Evolutionary conservation across 495 filamentous ascomycete genomes (phyloP), one percentile per base, ranked within the genome.

Genomic region (Melanomma pulvis-pyrius): DNA sequence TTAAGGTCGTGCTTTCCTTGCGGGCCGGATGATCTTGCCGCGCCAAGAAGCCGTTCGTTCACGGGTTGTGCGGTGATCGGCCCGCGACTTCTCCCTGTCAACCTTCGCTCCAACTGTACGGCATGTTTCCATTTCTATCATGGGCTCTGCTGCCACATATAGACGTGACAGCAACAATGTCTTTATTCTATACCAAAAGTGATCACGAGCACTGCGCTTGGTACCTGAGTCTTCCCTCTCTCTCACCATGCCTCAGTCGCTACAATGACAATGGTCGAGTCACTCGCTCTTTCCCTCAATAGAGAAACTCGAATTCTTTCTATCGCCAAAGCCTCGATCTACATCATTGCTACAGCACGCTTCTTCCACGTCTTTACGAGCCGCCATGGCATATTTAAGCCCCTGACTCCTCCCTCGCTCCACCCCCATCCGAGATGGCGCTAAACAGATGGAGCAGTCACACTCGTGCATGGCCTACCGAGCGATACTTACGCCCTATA

Each of bases 161-260:
- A n/a, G n/a, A n/a, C 39, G 39, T 34, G 30, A 5, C 30, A 4
- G 12, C 12, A 4, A 5, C 30, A 12, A 34, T 34, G 30, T 12
- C 30, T 34, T 34, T 34, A 5, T 4, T 12, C 30, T 5, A 34
- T 34, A 34, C 30, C 30, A 34, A 12, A 4, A 34, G 4, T 4
- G 30, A 34, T 4, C 30, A 12, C 30, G 30, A 12, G 30, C 12
- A 34, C 75, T 78, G 28, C 78, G 79, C 70, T 11, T 26, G 22
- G 7, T 29, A 48, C 5, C 17, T n/a, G 17, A n/a, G 44, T 6
- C 22, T 48, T 48, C 44, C 44, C 17, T 24, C 5, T n/a, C 17
- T n/a, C 36, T 4, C 17, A 48, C 17, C 6, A 48, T 19, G 22
- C 44, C 22, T 24, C 44, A 48, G 44, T 19, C 22, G 22, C 17